These are phyloP conservation scores for Floccularia luteovirens DNA, from an alignment of 768 basidiomycete genomes.

Conservation along the genomic window DNA sequence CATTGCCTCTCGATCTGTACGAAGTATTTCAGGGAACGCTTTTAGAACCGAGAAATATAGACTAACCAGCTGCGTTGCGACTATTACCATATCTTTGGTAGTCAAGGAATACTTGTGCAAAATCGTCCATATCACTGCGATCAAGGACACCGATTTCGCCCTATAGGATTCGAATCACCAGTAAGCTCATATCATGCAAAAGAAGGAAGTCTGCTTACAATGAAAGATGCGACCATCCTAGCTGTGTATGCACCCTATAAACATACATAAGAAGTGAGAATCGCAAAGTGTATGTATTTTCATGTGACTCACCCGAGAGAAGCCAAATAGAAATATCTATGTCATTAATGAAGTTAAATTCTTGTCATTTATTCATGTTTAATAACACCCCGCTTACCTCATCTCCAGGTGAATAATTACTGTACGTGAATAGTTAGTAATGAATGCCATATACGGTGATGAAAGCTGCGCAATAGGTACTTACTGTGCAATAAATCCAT, in stretches of 20 bases:
- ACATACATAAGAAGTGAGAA: slow-evolving; percentile 1
- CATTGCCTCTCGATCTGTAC: slow-evolving; percentile 30
- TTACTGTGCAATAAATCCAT: slow-evolving; percentile 76
- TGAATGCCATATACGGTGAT: neutral
- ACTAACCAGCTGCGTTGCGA: slow-evolving; percentile 34
- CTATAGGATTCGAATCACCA: slow-evolving; percentile 19
- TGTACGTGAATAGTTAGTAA: slow-evolving; percentile 14
- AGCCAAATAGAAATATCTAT: slow-evolving; percentile 79
- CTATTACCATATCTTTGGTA: slow-evolving; percentile 58
- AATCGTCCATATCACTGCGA: slow-evolving; percentile 65
- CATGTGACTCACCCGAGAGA: slow-evolving; percentile 47
- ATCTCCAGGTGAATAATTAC: slow-evolving; percentile 66
- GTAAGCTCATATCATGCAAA: neutral
- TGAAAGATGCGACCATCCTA: slow-evolving; percentile 65
- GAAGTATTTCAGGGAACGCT: neutral
- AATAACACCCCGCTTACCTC: slow-evolving; percentile 35
- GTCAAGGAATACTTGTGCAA: slow-evolving; percentile 51
- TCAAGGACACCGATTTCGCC: slow-evolving; percentile 67
- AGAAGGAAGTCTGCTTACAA: slow-evolving; percentile 30
- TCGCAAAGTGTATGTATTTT: neutral
- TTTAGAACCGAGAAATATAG: slow-evolving; percentile 3
- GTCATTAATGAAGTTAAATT: slow-evolving; percentile 6
- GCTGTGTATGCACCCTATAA: slow-evolving; percentile 68
- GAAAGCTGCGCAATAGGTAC: slow-evolving; percentile 14
- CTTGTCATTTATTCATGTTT: neutral